Evolutionary conservation across 2,329 filamentous ascomycete species (phyloP), one percentile per base, ranked within the genome.

Genomic region (Arthroderma sp.): DNA sequence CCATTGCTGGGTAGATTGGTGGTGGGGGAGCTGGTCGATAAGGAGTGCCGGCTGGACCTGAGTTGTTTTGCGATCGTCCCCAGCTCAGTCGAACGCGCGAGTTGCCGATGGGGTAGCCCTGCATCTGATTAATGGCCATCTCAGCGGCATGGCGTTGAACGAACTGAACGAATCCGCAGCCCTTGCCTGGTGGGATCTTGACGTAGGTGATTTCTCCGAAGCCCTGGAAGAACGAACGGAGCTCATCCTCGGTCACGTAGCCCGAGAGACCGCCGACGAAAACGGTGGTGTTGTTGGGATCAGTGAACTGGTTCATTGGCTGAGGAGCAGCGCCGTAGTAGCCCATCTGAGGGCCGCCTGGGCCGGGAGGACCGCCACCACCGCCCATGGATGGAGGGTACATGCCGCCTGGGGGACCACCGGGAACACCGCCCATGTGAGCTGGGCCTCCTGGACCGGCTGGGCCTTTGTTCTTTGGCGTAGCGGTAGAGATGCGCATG

Each of bases 101-200:
- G 80, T 98, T 98, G 57, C 93, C 93, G 68, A 98, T 98, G 23
- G 93, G 93, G 72, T 98, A 98, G 61, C 93, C 93, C 76, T 98
- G 93, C 93, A 98, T 98, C 77, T 98, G 93, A 77, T 98, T 98
- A 81, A 98, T 98, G 65, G 93, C 93, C 93, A 98, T 98, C 78
- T 98, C 93, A 13, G 93, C 93, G 56, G 93, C 93, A 69, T 98
- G 93, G 64, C 93, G 90, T 77, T 98, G 93, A 58, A 98, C 93
- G 67, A 98, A 98, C 75, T 98, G 93, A 59, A 98, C 93, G 70
- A 98, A 98, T 59, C 93, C 93, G 69, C 93, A 98, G 65, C 93
- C 93, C 82, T 98, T 98, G 77, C 93, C 93, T 63, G 93, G 91
- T 56, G 93, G 93, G 59, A 98, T 98, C 84, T 98, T 98, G 78